A percentile compares a stretch with the other conserved stretches of the same genome.
Evolutionary conservation across 2,329 filamentous ascomycete species (phyloP).

Genomic region (Calonectria henricotiae): DNA sequence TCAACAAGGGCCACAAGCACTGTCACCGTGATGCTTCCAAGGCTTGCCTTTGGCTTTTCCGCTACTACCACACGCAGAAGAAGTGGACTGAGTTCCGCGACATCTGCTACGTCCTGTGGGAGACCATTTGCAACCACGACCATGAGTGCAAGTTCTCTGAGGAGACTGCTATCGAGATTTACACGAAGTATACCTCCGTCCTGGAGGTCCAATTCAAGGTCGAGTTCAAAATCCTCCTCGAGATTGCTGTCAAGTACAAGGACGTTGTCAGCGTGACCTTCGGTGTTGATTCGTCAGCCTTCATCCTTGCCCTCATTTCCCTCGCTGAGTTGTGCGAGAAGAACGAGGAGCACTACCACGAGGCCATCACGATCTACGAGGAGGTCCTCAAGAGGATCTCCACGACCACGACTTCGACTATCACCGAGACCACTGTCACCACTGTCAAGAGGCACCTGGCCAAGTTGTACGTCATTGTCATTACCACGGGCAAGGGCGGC

Average conservation of each 20-base stretch:
- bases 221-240: conserved; percentile 61
- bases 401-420: conserved; percentile 54
- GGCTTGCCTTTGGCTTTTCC: conserved; percentile 63
- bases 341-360: conserved; percentile 61
- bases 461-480: conserved; percentile 62
- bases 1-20: conserved; percentile 54
- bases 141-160: conserved; percentile 59
- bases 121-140: conserved; percentile 57
- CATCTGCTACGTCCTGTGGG: conserved; percentile 66
- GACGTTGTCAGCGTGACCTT: conserved; percentile 62
- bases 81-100: conserved; percentile 65
- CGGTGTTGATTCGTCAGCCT: conserved; percentile 52
- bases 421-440: conserved; percentile 57
- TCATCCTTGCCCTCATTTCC: conserved; percentile 56
- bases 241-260: conserved; percentile 66
- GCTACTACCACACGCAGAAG: conserved; percentile 63
- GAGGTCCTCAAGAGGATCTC: conserved; percentile 60
- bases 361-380: conserved; percentile 65
- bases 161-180: conserved; percentile 62
- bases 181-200: conserved; percentile 64
- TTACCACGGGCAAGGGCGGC: conserved; percentile 59
- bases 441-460: conserved; percentile 68
- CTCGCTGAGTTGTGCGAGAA: conserved; percentile 66
- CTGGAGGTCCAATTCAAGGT: conserved; percentile 63
- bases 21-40: conserved; percentile 63